Conservation (phyloP, 176 grass and related monocot genomes). For the Metroxylon sagu region DNA sequence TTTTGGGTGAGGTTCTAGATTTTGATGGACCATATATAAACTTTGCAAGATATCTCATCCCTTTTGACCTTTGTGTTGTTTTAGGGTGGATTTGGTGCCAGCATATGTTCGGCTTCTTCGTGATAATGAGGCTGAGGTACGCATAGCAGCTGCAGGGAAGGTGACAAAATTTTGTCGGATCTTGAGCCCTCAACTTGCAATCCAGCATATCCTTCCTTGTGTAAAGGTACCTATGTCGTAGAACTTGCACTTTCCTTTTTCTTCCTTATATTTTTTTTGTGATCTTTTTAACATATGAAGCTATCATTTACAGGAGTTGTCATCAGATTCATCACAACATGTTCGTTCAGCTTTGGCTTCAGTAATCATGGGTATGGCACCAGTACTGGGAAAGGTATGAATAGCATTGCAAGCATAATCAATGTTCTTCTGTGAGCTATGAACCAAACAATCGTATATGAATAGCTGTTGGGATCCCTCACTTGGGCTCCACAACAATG, state of each 20-base stretch:
- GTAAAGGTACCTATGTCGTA: constrained; percentile 45
- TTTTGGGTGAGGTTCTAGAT: too few relatives aligned
- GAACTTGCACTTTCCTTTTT: not conserved
- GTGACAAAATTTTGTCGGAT: constrained; percentile 92
- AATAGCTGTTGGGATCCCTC: too few relatives aligned
- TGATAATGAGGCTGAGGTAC: constrained; percentile 96
- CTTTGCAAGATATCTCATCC: not conserved
- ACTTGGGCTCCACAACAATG: too few relatives aligned
- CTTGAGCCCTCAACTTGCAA: constrained; percentile 56
- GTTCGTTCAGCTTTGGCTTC: constrained; percentile 98
- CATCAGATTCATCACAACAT: constrained; percentile 89
- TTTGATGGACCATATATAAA: too few relatives aligned
- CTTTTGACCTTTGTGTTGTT: constrained; percentile 14
- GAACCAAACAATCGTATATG: too few relatives aligned
- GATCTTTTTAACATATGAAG: not conserved
- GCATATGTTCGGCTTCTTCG: constrained; percentile 90
- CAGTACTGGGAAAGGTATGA: constrained; percentile 79
- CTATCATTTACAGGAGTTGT: constrained; percentile 48
- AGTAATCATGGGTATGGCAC: constrained; percentile 98
- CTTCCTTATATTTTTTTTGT: not conserved
- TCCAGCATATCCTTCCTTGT: constrained; percentile 85
- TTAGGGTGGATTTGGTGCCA: constrained; percentile 63
- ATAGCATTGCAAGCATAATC: constrained; percentile 8
- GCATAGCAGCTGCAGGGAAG: constrained; percentile 94
- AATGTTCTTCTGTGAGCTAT: too few relatives aligned